Percentiles rank a stretch among this genome's conserved stretches.
These are phyloP conservation scores for Diplodia intermedia DNA, from an alignment of 2,329 filamentous ascomycete genomes.

Conservation along the genomic window DNA sequence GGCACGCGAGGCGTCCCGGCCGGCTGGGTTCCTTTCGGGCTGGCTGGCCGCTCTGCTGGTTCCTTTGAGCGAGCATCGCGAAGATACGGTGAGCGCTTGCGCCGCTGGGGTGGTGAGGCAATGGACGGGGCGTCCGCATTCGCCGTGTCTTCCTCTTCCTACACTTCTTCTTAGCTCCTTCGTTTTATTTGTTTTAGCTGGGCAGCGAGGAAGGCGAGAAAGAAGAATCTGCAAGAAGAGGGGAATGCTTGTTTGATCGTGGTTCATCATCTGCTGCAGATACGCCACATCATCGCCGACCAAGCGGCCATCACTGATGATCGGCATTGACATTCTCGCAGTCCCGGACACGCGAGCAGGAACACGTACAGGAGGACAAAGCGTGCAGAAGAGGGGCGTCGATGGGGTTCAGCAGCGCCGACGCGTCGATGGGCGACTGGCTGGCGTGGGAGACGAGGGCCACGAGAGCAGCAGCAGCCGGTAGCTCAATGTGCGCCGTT, in stretches of 20 bases:
- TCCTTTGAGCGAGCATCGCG: neutral
- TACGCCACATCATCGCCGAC: neutral
- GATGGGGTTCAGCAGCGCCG: neutral
- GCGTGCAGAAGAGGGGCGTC: neutral
- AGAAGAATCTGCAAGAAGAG: neutral
- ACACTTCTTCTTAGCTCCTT: neutral
- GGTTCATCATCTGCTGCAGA: neutral
- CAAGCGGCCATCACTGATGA: neutral
- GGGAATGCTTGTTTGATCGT: neutral
- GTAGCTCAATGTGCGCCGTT: neutral
- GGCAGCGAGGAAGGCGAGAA: neutral
- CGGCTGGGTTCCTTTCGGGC: too few species aligned
- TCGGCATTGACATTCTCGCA: neutral
- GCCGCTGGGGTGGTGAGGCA: neutral
- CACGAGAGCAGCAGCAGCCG: neutral
- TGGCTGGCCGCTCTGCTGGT: neutral
- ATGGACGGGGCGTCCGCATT: neutral
- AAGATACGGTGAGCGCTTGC: slow-evolving; percentile 2
- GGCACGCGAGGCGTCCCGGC: neutral
- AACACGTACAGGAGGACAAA: neutral
- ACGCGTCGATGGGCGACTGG: neutral
- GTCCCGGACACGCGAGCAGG: neutral
- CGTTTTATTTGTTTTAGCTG: too few species aligned
- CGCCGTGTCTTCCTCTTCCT: neutral
- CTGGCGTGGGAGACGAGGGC: neutral